Conservation (phyloP, 1,139 yeast species). For the Sugiyamaella xylanicola region DNA sequence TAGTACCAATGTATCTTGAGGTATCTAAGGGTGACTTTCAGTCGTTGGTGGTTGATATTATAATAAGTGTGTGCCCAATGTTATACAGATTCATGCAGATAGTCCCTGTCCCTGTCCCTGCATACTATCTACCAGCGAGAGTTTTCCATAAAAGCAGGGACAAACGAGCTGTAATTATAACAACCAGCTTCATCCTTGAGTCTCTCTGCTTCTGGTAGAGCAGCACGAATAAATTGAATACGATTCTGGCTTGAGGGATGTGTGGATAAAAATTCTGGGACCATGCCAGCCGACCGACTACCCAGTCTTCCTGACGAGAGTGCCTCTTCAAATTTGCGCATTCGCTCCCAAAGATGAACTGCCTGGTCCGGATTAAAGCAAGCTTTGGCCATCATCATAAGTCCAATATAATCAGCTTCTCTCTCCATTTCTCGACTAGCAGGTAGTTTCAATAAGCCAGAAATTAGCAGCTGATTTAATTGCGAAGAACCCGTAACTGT, state of each 20-base stretch:
- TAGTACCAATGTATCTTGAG: no score
- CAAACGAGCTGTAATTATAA: constrained; percentile 4
- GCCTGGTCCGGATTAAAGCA: constrained; percentile 81
- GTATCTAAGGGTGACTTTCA: no score
- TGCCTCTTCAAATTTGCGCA: constrained; percentile 61
- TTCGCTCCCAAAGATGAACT: constrained; percentile 76
- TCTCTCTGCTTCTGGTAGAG: constrained; percentile 70
- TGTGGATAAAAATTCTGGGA: constrained; percentile 71
- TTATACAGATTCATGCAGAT: no score
- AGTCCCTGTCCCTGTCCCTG: no score
- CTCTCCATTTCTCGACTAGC: constrained; percentile 91
- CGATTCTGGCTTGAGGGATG: constrained; percentile 86
- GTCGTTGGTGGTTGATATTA: no score
- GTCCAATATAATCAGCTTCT: constrained; percentile 93
- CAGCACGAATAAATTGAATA: constrained; percentile 63
- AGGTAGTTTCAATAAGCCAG: constrained; percentile 70
- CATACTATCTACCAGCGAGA: constrained; percentile 11
- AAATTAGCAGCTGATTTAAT: constrained; percentile 58
- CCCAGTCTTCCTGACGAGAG: constrained; percentile 31
- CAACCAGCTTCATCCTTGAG: constrained; percentile 33
- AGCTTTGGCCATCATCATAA: constrained; percentile 86
- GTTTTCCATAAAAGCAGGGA: constrained; percentile 8
- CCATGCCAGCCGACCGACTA: constrained; percentile 41
- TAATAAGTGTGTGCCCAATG: no score
- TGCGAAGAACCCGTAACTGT: constrained; percentile 55